Evolutionary conservation across 495 filamentous ascomycete genomes (phyloP), one percentile per base, ranked within the genome.

Genomic region (Mytilinidion resinicola): DNA sequence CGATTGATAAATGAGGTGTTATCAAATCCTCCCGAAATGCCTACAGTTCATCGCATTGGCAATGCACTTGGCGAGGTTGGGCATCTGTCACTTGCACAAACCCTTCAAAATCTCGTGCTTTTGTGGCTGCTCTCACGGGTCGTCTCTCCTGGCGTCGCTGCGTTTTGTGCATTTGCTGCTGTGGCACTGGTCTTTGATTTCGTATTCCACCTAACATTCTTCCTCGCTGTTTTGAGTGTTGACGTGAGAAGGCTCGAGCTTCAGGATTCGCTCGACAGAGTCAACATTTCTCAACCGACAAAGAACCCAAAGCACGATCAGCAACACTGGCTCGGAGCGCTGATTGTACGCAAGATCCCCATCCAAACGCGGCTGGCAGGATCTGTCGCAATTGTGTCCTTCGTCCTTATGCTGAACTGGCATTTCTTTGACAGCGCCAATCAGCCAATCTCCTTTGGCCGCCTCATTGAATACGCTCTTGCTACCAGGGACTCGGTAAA

Each of bases 231-330:
- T 38, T 75, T 90, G 19, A 89, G 84, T 62, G 82, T 90, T 54
- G 86, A 90, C 57, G 82, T 90, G 19, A 80, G 80, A 4, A 78
- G 87, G 59, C 78, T 83, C 49, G 86, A 89, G 73, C 76, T 90
- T 0, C 74, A 76, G 67, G 77, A 80, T 60, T 78, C 75, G 0
- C 70, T 80, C 12, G 76, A 73, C 43, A 62, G 70, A 25, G 67
- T 73, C 51, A 73, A 66, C 56, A 60, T 68, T n/a, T 37, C 33
- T 17, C 65, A 67, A 1, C 51, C 35, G 17, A 52, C 43, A 1
- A 57, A 51, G 39, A 60, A 21, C 43, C 21, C 9, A n/a, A 60
- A 43, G 4, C 66, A 61, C n/a, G 59, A 74, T 67, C 73, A 72
- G 51, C 71, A 72, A 44, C 70, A 73, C 10, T 83, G 80, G 82